Conservation (phyloP, 2,329 filamentous ascomycete species). For the Diaporthe citri region DNA sequence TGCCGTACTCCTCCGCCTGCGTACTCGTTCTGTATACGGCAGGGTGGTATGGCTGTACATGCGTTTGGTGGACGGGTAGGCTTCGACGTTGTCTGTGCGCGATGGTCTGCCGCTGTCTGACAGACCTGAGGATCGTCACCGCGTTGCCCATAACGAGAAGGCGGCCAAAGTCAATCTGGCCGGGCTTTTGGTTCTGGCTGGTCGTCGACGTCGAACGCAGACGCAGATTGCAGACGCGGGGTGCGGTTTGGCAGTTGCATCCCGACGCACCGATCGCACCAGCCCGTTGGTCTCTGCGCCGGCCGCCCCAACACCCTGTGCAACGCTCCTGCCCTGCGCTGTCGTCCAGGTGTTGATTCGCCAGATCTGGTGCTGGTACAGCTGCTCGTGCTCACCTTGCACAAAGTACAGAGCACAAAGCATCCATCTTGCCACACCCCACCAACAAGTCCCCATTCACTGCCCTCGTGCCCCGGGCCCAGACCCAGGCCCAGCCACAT, state of each 20-base stretch:
- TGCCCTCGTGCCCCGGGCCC: background rate
- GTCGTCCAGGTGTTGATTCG: conserved; percentile 4
- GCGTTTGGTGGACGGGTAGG: background rate
- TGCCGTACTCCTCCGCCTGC: background rate
- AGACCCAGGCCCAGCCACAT: background rate
- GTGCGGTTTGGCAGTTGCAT: conserved; percentile 12
- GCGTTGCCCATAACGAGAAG: conserved; percentile 12
- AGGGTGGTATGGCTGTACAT: background rate
- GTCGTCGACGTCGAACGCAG: background rate
- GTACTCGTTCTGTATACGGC: background rate
- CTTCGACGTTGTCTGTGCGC: conserved; percentile 2
- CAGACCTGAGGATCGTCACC: background rate
- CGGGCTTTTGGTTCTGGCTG: background rate
- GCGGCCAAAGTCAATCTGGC: conserved; percentile 12
- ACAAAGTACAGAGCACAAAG: background rate
- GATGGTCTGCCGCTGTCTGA: background rate
- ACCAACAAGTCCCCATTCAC: background rate
- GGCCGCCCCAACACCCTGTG: background rate
- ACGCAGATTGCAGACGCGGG: background rate
- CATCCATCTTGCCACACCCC: background rate
- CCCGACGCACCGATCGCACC: background rate
- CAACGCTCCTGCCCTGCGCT: background rate
- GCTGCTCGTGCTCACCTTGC: too few relatives aligned
- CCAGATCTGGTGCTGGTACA: background rate
- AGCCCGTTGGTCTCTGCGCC: conserved; percentile 6